These are phyloP conservation scores for Paratinospora sagittata DNA, from an alignment of 164 flowering plant species.

Conservation along the genomic window DNA sequence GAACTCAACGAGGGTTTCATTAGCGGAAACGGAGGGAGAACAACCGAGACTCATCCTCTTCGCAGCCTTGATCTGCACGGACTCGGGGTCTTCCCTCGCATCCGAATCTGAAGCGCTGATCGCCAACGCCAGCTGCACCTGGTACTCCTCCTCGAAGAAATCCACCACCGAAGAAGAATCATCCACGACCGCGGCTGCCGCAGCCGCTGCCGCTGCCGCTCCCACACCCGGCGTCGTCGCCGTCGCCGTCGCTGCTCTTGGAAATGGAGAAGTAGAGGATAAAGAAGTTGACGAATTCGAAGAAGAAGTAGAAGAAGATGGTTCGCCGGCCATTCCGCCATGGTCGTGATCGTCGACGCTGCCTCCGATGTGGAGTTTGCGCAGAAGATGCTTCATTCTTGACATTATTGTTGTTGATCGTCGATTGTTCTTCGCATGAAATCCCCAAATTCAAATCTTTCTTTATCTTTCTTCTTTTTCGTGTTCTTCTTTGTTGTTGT, in stretches of 20 bases:
- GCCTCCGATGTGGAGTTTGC: conserved; percentile 79
- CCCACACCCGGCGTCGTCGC: no score
- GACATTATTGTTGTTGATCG: conserved; percentile 43
- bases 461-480: no score
- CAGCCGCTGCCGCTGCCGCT: no score
- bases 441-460: background rate
- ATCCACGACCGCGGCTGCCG: conserved; percentile 1
- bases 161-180: conserved; percentile 17
- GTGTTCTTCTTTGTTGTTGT: no score
- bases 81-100: conserved; percentile 50
- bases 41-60: conserved; percentile 76
- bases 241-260: conserved; percentile 3
- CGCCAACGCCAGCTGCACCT: conserved; percentile 89
- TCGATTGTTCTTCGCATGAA: conserved; percentile 7
- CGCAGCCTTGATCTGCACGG: conserved; percentile 90
- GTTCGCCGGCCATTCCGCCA: conserved; percentile 22
- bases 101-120: conserved; percentile 88
- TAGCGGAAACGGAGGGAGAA: conserved; percentile 33
- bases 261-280: conserved; percentile 14
- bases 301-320: conserved; percentile 17
- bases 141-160: conserved; percentile 91
- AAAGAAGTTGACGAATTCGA: conserved; percentile 23
- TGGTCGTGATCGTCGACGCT: conserved; percentile 34
- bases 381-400: conserved; percentile 72
- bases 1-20: conserved; percentile 42